Evolutionary conservation across 495 filamentous ascomycete species (phyloP), one percentile per base, ranked within the genome.

Genomic region (Aspergillus cavernicola): DNA sequence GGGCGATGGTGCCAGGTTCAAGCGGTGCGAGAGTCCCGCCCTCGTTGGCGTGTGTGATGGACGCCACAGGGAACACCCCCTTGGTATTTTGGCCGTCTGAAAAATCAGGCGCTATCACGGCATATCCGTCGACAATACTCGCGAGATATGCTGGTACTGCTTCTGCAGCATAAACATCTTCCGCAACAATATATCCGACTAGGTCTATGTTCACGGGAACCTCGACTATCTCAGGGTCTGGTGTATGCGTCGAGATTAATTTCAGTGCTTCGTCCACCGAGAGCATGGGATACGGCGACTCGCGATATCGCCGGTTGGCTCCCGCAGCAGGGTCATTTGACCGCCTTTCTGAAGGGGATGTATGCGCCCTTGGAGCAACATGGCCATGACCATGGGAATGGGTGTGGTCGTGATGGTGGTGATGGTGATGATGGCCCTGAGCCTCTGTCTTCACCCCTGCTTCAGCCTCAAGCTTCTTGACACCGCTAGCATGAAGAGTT

Each of bases 61-160:
- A 86, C 2, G 85, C 84, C 16, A 99, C 93, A 4, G 93, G 92
- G 59, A 92, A 97, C 0, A 84, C 70, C 0, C 90, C 90, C 55
- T 85, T 87, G 9, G 84, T 78, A 33, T 82, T 85, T 4, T 69
- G 65, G 0, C 78, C 81, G 7, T 76, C 61, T 9, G 80, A 69
- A 7, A 66, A 59, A 15, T 66, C 62, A 0, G 72, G 63, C 11
- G 69, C 71, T 55, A 75, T 75, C 15, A 97, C 79, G 3, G 95
- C 95, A 63, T 99, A 99, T 10, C 93, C 93, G 64, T 99, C 93
- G 3, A 99, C 95, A 52, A 96, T 99, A 62, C 91, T 96, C 35
- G 93, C 93, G 45, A 88, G 80, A 70, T 89, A 99, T 6, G 95
- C 93, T 4, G 93, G 93, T 0, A 97, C 95, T 12, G 84, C 75